Evolutionary conservation across 129 eudicot genomes (phyloP), one percentile per base, ranked within the genome.

Genomic region (Centaurea solstitialis): DNA sequence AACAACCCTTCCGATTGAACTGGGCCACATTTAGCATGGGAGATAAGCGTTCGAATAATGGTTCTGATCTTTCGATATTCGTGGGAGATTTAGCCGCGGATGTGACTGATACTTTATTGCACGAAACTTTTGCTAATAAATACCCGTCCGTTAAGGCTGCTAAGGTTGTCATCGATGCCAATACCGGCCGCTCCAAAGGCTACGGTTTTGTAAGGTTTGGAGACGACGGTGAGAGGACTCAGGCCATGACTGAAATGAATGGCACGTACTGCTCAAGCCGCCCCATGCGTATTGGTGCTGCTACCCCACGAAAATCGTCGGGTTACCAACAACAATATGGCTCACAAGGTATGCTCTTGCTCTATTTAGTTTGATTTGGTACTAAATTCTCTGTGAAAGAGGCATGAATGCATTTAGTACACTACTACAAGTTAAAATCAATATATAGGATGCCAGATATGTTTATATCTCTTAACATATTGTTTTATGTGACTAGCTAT

Each of bases 21-120:
- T 93, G 98, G 98, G 98, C 98, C 28, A 82, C 98, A 76, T 93
- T 93, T 86, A 90, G 98, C 92, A 87, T 87, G 89, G 98, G 98
- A 4, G 98, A 93, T 40, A 93, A 93, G 79, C 98, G 96, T n/a
- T 76, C 93, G 53, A 90, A 89, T 72, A 93, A 87, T 22, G 96
- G 96, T 72, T 88, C 98, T 75, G 98, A 90, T 84, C 96, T 90
- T 69, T 93, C 98, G 1, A 93, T 93, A 82, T 93, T 93, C 83
- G 98, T 90, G 65, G 98, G 98, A 85, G 98, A 93, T 84, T 86
- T 90, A 86, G 98, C 96, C 73, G 85, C 98, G 67, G 98, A 93
- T 90, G 98, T 93, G 66, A 88, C 96, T 35, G 96, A 93, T 84
- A 88, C 87, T 68, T 85, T 93, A 73, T 81, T 93, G 77, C 93